A percentile compares a stretch with the other conserved stretches of the same genome.
Evolutionary conservation across 2,329 filamentous ascomycete species (phyloP).

Genomic region (Xylaria multiplex): DNA sequence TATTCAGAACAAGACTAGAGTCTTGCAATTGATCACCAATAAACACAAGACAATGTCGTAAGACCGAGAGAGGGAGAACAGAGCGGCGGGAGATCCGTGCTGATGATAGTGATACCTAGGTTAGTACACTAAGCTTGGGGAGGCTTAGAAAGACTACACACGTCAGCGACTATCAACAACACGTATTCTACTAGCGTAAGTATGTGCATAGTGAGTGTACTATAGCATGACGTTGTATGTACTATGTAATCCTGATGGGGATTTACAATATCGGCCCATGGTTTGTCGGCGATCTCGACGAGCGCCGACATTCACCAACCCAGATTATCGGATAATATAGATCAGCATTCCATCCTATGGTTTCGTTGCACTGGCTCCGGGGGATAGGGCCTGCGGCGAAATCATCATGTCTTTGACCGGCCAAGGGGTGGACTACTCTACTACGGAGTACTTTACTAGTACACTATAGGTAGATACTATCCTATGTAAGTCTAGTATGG

Average conservation of each 20-base stretch:
- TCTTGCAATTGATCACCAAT: neutral
- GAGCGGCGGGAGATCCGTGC: neutral
- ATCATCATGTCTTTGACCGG: no score
- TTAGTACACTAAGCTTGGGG: constrained; percentile 1
- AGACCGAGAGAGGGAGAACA: neutral
- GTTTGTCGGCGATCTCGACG: neutral
- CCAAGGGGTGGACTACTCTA: no score
- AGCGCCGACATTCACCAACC: neutral
- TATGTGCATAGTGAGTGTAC: no score
- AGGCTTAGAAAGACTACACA: constrained; percentile 5
- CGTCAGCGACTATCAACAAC: neutral
- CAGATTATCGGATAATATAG: neutral
- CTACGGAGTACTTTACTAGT: no score
- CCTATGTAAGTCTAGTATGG: neutral
- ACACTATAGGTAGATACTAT: no score
- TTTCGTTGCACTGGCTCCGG: neutral
- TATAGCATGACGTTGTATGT: no score
- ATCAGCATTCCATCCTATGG: no score
- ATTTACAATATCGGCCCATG: neutral
- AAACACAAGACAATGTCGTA: constrained; percentile 15
- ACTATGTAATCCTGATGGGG: no score
- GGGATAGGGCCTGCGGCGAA: neutral
- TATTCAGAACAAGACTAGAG: neutral
- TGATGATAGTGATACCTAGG: constrained; percentile 15
- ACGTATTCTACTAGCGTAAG: no score